These are phyloP conservation scores for Kodamaea kaohsiungensis DNA, from an alignment of 805 yeast species.

Conservation along the genomic window DNA sequence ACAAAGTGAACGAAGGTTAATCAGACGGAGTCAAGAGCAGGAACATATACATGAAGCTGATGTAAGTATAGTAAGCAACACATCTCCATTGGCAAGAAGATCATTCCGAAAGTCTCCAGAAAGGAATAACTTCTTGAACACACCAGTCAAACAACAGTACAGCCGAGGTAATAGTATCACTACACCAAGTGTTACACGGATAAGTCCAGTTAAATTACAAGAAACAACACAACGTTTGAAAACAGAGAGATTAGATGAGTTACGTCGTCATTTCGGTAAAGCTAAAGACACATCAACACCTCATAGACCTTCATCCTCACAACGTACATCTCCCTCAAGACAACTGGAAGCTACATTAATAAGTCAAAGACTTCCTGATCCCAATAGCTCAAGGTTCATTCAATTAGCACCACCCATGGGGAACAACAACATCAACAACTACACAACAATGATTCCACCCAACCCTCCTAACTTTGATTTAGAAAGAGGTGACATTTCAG, in stretches of 20 bases:
- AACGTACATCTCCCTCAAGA: neutral
- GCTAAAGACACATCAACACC: conserved; percentile 20
- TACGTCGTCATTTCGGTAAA: conserved; percentile 32
- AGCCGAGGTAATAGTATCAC: conserved; percentile 7
- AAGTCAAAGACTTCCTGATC: neutral
- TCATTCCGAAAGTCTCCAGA: neutral
- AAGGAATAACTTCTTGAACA: conserved; percentile 27
- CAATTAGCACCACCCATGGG: conserved; percentile 7
- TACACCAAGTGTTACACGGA: conserved; percentile 27
- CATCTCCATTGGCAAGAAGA: conserved; percentile 10
- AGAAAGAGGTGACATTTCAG: neutral
- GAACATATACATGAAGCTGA: conserved; percentile 17
- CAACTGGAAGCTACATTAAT: neutral
- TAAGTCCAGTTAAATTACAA: conserved; percentile 38
- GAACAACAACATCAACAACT: neutral
- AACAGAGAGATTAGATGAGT: conserved; percentile 34
- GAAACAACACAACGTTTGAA: conserved; percentile 40
- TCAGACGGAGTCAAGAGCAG: conserved; percentile 3
- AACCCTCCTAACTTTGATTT: conserved; percentile 22
- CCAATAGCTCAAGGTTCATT: conserved; percentile 8
- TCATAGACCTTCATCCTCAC: neutral
- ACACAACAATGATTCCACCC: conserved; percentile 18
- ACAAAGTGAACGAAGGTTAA: conserved; percentile 13
- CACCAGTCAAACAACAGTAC: conserved; percentile 34
- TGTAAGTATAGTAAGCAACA: conserved; percentile 23